phyloP scores from a whole-genome alignment of 2,329 filamentous ascomycete species.

The Aspergillus awamori region DNA sequence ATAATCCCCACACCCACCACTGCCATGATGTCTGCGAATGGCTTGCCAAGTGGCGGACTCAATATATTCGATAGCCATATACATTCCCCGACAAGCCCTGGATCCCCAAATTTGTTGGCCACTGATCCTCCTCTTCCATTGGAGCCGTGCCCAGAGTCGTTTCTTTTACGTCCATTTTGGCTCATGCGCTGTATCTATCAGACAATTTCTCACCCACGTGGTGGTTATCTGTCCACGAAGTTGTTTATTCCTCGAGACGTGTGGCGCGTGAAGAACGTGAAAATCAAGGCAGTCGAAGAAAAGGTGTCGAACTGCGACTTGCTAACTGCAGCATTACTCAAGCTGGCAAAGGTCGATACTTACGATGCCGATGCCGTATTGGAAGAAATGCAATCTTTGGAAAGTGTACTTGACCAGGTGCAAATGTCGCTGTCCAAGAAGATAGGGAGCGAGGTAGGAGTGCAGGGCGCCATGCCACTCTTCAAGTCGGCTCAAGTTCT shows the following conservation, averaged over 20 bases:
- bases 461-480: slow-evolving; percentile 70
- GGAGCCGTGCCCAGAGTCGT: slow-evolving; percentile 88
- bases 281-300: slow-evolving; percentile 87
- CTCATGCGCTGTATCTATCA: slow-evolving; percentile 93
- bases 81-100: slow-evolving; percentile 66
- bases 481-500: slow-evolving; percentile 66
- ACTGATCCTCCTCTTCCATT: slow-evolving; percentile 73
- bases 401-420: slow-evolving; percentile 82
- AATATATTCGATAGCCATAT: slow-evolving; percentile 85
- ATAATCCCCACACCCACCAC: slow-evolving; percentile 69
- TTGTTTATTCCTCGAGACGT: slow-evolving; percentile 91
- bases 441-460: slow-evolving; percentile 89
- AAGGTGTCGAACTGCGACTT: slow-evolving; percentile 91
- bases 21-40: slow-evolving; percentile 60
- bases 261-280: slow-evolving; percentile 92
- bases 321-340: slow-evolving; percentile 83
- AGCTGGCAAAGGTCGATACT: slow-evolving; percentile 80
- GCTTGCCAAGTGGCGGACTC: slow-evolving; percentile 66
- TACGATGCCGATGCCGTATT: slow-evolving; percentile 88
- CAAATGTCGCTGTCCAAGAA: slow-evolving; percentile 77
- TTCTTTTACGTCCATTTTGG: slow-evolving; percentile 94
- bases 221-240: slow-evolving; percentile 87
- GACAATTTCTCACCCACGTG: slow-evolving; percentile 85
- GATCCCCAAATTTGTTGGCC: slow-evolving; percentile 65
- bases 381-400: slow-evolving; percentile 90